These are phyloP conservation scores for Lepiota subincarnata DNA, from an alignment of 768 basidiomycete species.

Conservation along the genomic window DNA sequence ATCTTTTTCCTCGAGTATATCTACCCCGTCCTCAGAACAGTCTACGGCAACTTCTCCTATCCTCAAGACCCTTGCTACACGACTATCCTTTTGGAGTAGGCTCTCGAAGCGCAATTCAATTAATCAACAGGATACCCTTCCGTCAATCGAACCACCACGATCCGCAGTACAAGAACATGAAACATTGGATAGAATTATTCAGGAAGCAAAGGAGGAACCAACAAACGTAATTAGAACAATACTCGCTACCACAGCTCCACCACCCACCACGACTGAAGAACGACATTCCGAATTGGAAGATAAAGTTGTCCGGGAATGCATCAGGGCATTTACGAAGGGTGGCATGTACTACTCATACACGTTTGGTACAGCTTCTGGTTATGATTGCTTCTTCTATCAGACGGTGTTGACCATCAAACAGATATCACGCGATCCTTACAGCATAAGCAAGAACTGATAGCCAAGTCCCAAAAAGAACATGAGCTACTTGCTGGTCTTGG, in stretches of 20 bases:
- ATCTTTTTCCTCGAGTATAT: conserved; percentile 48
- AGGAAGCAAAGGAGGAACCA: conserved; percentile 43
- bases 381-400: background rate
- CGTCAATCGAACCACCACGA: conserved; percentile 20
- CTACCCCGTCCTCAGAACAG: conserved; percentile 49
- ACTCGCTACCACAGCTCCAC: conserved; percentile 54
- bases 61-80: conserved; percentile 56
- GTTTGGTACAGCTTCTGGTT: conserved; percentile 54
- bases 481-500: conserved; percentile 58
- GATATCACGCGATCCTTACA: conserved; percentile 83
- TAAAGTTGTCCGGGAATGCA: conserved; percentile 77
- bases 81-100: conserved; percentile 74
- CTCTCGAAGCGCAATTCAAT: conserved; percentile 42
- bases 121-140: conserved; percentile 14
- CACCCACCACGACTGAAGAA: conserved; percentile 61
- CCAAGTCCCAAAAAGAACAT: conserved; percentile 54
- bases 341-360: conserved; percentile 89
- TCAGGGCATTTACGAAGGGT: conserved; percentile 74
- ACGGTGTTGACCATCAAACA: conserved; percentile 21
- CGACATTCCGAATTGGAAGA: conserved; percentile 73
- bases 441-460: conserved; percentile 66
- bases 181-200: conserved; percentile 40
- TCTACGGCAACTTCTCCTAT: conserved; percentile 45
- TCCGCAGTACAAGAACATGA: conserved; percentile 28
- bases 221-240: conserved; percentile 53